These are phyloP conservation scores for Oryza glumipatula DNA, from an alignment of 176 grass and related monocot genomes.

Conservation along the genomic window DNA sequence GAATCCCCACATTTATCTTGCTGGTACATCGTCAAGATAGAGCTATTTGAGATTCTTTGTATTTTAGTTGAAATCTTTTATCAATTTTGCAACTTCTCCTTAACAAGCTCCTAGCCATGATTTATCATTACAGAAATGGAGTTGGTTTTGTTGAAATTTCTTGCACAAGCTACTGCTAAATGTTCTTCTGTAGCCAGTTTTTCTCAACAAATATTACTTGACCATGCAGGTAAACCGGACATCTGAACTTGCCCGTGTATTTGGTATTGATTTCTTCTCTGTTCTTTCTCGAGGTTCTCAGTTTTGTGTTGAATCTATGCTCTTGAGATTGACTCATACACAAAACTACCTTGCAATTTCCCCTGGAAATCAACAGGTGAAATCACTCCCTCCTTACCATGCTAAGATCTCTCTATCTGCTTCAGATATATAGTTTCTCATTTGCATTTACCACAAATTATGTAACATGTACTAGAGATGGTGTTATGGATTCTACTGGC, in stretches of 20 bases:
- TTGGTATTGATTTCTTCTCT: constrained; percentile 98
- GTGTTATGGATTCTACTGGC: constrained; percentile 5
- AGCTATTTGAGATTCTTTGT: constrained; percentile 9
- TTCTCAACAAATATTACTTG: constrained; percentile 27
- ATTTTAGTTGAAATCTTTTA: constrained; percentile 33
- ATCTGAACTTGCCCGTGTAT: constrained; percentile 96
- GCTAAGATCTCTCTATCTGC: constrained; percentile 18
- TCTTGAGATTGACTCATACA: constrained; percentile 91
- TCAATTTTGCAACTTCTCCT: constrained; percentile 24
- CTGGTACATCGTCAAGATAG: constrained; percentile 10
- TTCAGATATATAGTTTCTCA: constrained; percentile 17
- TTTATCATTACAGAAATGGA: neutral
- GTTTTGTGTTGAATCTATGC: constrained; percentile 98
- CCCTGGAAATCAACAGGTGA: constrained; percentile 85
- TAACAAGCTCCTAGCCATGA: constrained; percentile 21
- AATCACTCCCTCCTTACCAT: constrained; percentile 14
- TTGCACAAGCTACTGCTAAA: neutral
- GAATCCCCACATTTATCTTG: constrained; percentile 39
- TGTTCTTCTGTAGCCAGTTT: constrained; percentile 1
- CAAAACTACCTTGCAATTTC: constrained; percentile 99
- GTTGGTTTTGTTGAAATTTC: constrained; percentile 33
- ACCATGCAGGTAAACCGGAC: constrained; percentile 87
- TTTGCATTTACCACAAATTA: constrained; percentile 20
- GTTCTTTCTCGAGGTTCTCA: constrained; percentile 97
- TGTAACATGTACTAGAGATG: constrained; percentile 1